phyloP scores from a whole-genome alignment of 106 monocot species.

The Alisma plantagoaquatica region DNA sequence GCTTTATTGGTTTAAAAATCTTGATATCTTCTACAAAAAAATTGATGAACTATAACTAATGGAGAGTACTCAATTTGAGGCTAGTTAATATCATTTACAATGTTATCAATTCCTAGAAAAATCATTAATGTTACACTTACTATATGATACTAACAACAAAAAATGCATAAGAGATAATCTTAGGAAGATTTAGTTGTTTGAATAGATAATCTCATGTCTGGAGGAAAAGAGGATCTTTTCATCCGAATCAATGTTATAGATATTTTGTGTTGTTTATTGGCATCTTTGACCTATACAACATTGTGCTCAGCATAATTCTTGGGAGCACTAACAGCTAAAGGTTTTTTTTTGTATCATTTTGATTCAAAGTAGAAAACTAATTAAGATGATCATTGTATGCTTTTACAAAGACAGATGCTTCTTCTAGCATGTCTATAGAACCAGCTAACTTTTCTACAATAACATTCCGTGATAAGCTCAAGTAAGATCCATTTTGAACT shows the following conservation, averaged over 20 bases:
- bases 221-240: conserved; percentile 82
- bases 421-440: conserved; percentile 19
- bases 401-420: conserved; percentile 25
- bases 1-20: too few relatives aligned
- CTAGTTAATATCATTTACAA: too few relatives aligned
- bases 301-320: neutral
- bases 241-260: conserved; percentile 54
- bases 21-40: too few relatives aligned
- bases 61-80: too few relatives aligned
- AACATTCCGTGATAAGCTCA: conserved; percentile 31
- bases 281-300: conserved; percentile 5
- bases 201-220: conserved; percentile 24
- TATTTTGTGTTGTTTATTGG: conserved; percentile 21
- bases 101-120: too few relatives aligned
- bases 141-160: too few relatives aligned
- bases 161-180: too few relatives aligned
- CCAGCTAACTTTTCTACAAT: conserved; percentile 62
- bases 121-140: too few relatives aligned
- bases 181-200: neutral
- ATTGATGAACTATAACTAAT: too few relatives aligned
- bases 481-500: conserved; percentile 12
- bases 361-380: conserved; percentile 44
- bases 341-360: neutral
- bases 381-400: conserved; percentile 94
- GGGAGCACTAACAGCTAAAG: neutral